Evolutionary conservation across 2,329 filamentous ascomycete genomes (phyloP).

Genomic region (Xylaria sp.): DNA sequence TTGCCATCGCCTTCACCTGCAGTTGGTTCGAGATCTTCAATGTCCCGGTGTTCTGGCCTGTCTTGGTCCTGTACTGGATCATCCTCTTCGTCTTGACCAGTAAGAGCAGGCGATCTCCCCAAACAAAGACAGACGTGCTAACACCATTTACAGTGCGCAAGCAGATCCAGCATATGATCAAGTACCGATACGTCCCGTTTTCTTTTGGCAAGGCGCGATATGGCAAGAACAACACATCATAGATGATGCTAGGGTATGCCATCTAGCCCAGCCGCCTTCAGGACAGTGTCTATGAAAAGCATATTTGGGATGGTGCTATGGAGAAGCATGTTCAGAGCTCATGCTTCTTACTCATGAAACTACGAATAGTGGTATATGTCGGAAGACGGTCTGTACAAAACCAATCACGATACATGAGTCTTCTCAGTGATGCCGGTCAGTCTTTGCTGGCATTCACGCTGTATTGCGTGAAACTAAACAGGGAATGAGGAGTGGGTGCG

Average conservation of each 20-base stretch:
- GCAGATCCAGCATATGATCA: constrained; percentile 99
- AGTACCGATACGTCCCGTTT: constrained; percentile 97
- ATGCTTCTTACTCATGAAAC: constrained; percentile 20
- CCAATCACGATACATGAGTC: constrained; percentile 29
- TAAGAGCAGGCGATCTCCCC: constrained; percentile 53
- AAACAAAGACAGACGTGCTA: constrained; percentile 5
- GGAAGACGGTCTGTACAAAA: constrained; percentile 30
- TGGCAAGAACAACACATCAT: constrained; percentile 60
- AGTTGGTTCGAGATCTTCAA: constrained; percentile 95
- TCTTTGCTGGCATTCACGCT: constrained; percentile 2
- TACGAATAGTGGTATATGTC: constrained; percentile 8
- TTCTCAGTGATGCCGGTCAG: constrained; percentile 12
- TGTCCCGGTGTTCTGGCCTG: constrained; percentile 98
- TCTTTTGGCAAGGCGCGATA: constrained; percentile 88
- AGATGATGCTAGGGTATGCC: constrained; percentile 9
- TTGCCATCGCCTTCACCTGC: constrained; percentile 81
- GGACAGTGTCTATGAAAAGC: not conserved
- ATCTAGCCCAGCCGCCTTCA: not conserved
- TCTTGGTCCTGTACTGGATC: constrained; percentile 97
- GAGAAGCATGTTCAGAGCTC: constrained; percentile 10
- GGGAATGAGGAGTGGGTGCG: constrained; percentile 1
- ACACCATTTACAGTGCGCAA: constrained; percentile 73
- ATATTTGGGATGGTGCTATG: constrained; percentile 7
- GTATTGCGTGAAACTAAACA: not conserved
- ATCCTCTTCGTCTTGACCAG: constrained; percentile 95